Evolutionary conservation across 768 basidiomycete species (phyloP).

Genomic region (Boletus patriciae): DNA sequence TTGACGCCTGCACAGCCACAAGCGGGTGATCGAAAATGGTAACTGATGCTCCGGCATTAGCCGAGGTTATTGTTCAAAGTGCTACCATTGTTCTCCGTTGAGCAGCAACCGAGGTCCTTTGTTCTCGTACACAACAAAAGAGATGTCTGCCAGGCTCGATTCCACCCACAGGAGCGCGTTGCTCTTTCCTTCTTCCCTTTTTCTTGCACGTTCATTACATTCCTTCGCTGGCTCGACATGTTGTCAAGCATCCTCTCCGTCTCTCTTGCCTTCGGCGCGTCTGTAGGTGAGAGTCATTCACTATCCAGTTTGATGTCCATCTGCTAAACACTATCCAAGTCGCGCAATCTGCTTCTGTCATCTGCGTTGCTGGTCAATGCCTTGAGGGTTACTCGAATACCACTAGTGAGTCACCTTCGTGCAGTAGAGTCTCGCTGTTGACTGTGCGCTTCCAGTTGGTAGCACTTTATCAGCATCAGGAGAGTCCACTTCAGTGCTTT

Average conservation of each 20-base stretch:
- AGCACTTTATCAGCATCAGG: constrained; percentile 59
- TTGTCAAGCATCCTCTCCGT: constrained; percentile 39
- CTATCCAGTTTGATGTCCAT: neutral
- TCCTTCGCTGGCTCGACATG: constrained; percentile 37
- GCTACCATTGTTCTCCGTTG: constrained; percentile 25
- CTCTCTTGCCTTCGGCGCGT: constrained; percentile 39
- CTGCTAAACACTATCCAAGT: constrained; percentile 31
- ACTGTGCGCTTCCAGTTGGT: constrained; percentile 53
- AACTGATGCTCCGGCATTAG: constrained; percentile 1
- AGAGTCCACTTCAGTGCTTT: constrained; percentile 51
- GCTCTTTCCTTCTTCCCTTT: constrained; percentile 24
- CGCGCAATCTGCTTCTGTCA: constrained; percentile 61
- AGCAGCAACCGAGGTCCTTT: constrained; percentile 25
- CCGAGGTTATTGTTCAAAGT: constrained; percentile 31
- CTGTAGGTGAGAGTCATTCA: constrained; percentile 36
- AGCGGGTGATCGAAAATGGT: neutral
- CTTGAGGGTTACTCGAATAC: constrained; percentile 75
- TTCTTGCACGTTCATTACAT: constrained; percentile 20
- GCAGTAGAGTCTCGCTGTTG: constrained; percentile 6
- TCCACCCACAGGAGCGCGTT: constrained; percentile 15
- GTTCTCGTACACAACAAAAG: constrained; percentile 33
- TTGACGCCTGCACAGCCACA: constrained; percentile 13
- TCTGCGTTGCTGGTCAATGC: constrained; percentile 90
- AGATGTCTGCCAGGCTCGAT: constrained; percentile 16
- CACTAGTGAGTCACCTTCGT: constrained; percentile 49